Conservation (phyloP, 371 early-diverging fungal species). For the Amoeboradix gromovi region DNA sequence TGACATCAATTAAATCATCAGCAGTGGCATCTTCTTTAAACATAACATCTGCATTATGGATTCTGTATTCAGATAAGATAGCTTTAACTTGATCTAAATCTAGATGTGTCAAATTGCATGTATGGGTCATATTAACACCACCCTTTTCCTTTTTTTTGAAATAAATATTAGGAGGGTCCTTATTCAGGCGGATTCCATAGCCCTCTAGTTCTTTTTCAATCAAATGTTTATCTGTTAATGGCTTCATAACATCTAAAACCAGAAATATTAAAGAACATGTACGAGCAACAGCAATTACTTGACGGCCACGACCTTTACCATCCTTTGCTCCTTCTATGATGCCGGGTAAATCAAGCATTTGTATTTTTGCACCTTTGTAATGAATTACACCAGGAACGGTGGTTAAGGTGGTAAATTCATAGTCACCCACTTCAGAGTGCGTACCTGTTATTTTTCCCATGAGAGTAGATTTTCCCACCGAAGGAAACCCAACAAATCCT, state of each 20-base stretch:
- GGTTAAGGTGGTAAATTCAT: conserved; percentile 97
- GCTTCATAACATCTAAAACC: conserved; percentile 93
- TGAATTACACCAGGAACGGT: conserved; percentile 74
- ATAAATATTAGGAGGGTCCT: conserved; percentile 44
- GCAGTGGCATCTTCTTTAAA: conserved; percentile 54
- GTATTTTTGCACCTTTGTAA: conserved; percentile 91
- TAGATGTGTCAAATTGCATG: conserved; percentile 56
- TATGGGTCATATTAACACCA: conserved; percentile 78
- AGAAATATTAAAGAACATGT: conserved; percentile 85
- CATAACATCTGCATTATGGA: conserved; percentile 93
- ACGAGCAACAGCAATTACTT: conserved; percentile 74
- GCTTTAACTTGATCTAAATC: conserved; percentile 66
- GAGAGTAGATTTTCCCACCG: conserved; percentile 90
- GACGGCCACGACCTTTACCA: conserved; percentile 94
- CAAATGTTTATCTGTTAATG: conserved; percentile 47
- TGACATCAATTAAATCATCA: conserved; percentile 95
- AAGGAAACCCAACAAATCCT: conserved; percentile 89
- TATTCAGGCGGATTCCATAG: conserved; percentile 91
- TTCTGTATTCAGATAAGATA: conserved; percentile 86
- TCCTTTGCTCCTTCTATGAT: conserved; percentile 99
- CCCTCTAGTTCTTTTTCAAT: conserved; percentile 93
- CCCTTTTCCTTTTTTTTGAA: conserved; percentile 85
- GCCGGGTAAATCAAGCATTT: conserved; percentile 63
- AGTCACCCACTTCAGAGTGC: conserved; percentile 63
- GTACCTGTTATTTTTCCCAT: conserved; percentile 81